These are phyloP conservation scores for Otatea glauca DNA, from an alignment of 176 grass and related monocot genomes.

Conservation along the genomic window DNA sequence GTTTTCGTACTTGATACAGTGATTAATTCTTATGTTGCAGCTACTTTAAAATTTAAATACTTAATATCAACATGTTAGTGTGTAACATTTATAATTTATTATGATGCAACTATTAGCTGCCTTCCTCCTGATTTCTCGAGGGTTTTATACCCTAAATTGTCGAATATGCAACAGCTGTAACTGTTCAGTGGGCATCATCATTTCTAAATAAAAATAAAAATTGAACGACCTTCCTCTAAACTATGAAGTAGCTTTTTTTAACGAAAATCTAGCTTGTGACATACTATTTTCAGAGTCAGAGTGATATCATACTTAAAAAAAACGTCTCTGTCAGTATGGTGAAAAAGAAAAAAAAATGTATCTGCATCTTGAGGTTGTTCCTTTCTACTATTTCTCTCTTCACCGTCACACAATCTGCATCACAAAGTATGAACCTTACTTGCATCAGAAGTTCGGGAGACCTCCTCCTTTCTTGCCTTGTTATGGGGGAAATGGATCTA, in stretches of 20 bases:
- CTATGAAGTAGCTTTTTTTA: neutral
- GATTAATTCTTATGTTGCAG: too few species aligned
- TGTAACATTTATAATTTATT: neutral
- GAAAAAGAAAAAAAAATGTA: neutral
- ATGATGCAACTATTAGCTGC: neutral
- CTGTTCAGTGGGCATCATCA: neutral
- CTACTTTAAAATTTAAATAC: too few species aligned
- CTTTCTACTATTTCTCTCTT: neutral
- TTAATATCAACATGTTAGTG: neutral
- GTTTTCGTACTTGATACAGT: too few species aligned
- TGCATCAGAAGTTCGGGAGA: conserved; percentile 1
- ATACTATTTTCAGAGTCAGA: neutral
- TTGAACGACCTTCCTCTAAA: neutral
- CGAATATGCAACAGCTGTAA: neutral
- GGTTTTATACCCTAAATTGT: neutral
- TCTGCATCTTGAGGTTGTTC: neutral
- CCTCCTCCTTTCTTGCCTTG: conserved; percentile 33
- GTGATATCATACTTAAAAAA: conserved; percentile 4
- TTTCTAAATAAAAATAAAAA: neutral
- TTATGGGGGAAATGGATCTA: conserved; percentile 29
- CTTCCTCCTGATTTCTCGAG: neutral
- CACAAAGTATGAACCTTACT: conserved; percentile 35
- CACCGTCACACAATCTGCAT: neutral
- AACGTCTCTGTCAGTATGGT: neutral
- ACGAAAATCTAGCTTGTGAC: neutral